phyloP scores from a whole-genome alignment of 257 asterid genomes.

The Misopates orontium region DNA sequence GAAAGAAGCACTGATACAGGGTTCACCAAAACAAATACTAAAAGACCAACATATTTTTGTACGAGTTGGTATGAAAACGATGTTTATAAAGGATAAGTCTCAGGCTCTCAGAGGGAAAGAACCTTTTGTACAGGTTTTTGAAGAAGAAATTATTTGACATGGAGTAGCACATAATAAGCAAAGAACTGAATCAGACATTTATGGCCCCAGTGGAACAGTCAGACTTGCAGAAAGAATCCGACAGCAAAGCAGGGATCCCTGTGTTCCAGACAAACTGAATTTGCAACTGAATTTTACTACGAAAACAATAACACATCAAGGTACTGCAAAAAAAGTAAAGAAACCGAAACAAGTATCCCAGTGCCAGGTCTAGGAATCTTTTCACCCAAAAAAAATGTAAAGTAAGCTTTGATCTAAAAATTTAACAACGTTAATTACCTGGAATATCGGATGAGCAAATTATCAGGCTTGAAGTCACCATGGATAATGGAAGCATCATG shows the following conservation, averaged over 20 bases:
- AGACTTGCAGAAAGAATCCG: background rate
- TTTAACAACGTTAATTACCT: slow-evolving; percentile 50
- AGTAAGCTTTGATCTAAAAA: background rate
- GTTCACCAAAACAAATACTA: background rate
- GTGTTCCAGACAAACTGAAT: background rate
- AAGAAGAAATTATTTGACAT: too few species aligned
- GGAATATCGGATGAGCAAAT: slow-evolving; percentile 84
- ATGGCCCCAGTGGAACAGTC: background rate
- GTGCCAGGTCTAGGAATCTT: slow-evolving; percentile 15
- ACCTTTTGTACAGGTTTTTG: background rate
- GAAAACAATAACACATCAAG: background rate
- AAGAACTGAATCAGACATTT: background rate
- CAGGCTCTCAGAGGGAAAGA: background rate
- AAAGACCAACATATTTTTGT: background rate
- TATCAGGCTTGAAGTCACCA: slow-evolving; percentile 97
- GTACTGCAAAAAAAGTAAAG: background rate
- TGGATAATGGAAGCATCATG: slow-evolving; percentile 74
- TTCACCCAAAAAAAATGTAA: background rate
- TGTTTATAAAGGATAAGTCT: background rate
- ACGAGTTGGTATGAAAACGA: background rate
- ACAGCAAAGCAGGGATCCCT: background rate
- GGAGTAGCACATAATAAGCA: background rate
- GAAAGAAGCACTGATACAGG: background rate
- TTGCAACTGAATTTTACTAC: background rate
- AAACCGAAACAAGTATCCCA: background rate